These are phyloP conservation scores for Sarcodon sp. DNA, from an alignment of 768 basidiomycete genomes.

Conservation along the genomic window DNA sequence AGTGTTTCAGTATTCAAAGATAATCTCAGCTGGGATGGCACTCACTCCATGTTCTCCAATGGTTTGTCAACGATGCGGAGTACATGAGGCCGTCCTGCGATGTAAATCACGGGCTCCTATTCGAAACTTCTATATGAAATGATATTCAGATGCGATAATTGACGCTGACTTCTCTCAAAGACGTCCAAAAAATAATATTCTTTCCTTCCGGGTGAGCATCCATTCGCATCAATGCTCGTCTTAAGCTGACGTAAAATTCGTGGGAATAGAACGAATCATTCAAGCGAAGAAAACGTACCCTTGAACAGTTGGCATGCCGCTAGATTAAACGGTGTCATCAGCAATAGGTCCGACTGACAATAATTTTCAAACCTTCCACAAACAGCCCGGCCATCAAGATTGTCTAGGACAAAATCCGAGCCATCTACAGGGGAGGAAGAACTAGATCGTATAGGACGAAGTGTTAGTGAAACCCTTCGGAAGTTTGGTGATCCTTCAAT, in stretches of 20 bases:
- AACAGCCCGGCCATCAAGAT: conserved; percentile 43
- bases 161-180: conserved; percentile 63
- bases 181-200: conserved; percentile 87
- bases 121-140: conserved; percentile 4
- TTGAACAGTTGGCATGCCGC: conserved; percentile 91
- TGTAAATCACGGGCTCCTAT: conserved; percentile 88
- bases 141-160: neutral
- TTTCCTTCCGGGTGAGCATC: conserved; percentile 68
- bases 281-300: conserved; percentile 35
- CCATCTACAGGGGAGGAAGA: conserved; percentile 17
- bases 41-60: conserved; percentile 89
- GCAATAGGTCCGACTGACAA: neutral
- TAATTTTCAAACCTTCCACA: conserved; percentile 52
- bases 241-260: conserved; percentile 33
- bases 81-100: conserved; percentile 81
- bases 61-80: conserved; percentile 80
- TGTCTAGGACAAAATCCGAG: conserved; percentile 24
- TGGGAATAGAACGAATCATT: neutral
- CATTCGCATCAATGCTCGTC: conserved; percentile 66
- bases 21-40: neutral
- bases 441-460: conserved; percentile 18
- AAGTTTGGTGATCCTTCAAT: conserved; percentile 95
- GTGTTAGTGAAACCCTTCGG: conserved; percentile 61
- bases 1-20: neutral
- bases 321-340: conserved; percentile 14